Evolutionary conservation across 2,329 filamentous ascomycete genomes (phyloP), one percentile per base, ranked within the genome.

Genomic region (Hypoxylon sp.): DNA sequence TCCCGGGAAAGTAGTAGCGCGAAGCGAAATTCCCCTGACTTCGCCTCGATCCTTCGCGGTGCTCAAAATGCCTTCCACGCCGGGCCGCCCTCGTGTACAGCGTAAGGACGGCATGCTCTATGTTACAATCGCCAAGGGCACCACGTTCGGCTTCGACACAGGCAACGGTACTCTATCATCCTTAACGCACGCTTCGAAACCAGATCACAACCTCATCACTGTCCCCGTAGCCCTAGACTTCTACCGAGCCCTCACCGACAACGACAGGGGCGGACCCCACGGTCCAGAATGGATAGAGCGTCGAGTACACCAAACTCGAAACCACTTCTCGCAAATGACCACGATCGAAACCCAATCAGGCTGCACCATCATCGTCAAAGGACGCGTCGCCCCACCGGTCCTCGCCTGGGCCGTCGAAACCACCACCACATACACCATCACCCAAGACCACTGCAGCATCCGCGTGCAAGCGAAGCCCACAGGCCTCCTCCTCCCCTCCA

Each of bases 171-270:
- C 75, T 2, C 76, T 87, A 10, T 75, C 75, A 3, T 83, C 79
- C 57, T 83, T 85, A 78, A 79, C 75, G 11, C 78, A 83, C 11
- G 70, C 75, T 1, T 56, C 65, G 2, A 60, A 70, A 2, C 73
- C 76, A 0, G 52, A 74, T 6, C 62, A 68, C 24, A 83, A 84
- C 69, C 73, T 86, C 29, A 80, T 87, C 53, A 82, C 81, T 3
- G 75, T 81, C 31, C 83, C 84, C 0, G 72, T 84, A 2, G 70
- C 78, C 1, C 81, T 90, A 44, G 83, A 84, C 68, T 86, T 92
- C 75, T 91, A 90, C 81, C 88, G 90, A 42, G 86, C 90, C 0
- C 82, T 86, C 39, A 92, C 90, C 0, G 88, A 92, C 78, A 92
- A 92, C 74, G 90, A 92, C 74, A 81, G 83, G 3, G 85, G 85